These are phyloP conservation scores for Aethionema arabicum DNA, from an alignment of 345 rosid genomes.

Conservation along the genomic window DNA sequence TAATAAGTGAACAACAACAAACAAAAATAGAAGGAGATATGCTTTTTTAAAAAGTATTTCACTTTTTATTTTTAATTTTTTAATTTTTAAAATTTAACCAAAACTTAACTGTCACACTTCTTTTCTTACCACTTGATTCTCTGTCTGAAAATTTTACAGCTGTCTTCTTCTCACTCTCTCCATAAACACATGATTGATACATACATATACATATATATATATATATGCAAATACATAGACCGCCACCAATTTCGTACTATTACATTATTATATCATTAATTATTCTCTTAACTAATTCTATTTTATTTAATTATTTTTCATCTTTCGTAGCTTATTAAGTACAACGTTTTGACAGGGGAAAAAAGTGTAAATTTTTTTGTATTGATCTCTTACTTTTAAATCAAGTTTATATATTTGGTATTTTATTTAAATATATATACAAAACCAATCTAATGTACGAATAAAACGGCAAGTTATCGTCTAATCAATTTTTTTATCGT, in stretches of 20 bases:
- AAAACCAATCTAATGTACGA: no score
- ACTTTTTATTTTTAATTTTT: background rate
- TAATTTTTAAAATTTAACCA: constrained; percentile 9
- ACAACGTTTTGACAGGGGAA: no score
- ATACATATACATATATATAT: constrained; percentile 1
- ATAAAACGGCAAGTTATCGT: no score
- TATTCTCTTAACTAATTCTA: no score
- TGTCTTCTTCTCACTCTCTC: constrained; percentile 33
- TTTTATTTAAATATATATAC: no score
- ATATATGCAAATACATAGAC: no score
- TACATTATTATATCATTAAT: no score
- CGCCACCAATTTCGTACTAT: no score
- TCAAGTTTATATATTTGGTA: constrained; percentile 9
- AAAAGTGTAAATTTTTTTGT: constrained; percentile 11
- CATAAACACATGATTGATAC: constrained; percentile 31
- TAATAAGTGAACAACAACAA: constrained; percentile 16
- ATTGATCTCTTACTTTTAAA: constrained; percentile 9
- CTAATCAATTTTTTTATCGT: no score
- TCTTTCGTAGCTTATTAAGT: constrained; percentile 16
- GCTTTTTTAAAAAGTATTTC: constrained; percentile 25
- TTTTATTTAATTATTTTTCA: background rate
- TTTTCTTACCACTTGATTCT: constrained; percentile 35
- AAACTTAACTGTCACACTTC: constrained; percentile 39
- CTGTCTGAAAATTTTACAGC: constrained; percentile 36
- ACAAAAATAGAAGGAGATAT: constrained; percentile 34